Conservation (phyloP, 1,284 basidiomycete genomes). For the Naganishia liquefaciens region DNA sequence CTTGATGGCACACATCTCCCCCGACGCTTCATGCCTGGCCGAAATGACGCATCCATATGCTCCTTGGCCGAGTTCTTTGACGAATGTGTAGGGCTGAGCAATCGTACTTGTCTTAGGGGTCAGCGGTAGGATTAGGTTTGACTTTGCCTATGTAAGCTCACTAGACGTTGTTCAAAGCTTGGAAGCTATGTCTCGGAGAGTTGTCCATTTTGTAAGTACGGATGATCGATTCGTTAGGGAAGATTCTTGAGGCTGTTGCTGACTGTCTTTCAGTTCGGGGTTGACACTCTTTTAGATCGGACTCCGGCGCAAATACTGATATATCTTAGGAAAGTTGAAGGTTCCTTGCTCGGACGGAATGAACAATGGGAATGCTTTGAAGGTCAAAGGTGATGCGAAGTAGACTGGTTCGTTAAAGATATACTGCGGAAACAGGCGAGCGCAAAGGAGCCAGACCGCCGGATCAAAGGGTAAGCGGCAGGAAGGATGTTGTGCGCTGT, state of each 20-base stretch:
- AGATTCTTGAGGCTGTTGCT: background rate
- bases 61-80: conserved; percentile 93
- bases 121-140: conserved; percentile 1
- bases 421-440: conserved; percentile 12
- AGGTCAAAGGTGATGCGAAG: conserved; percentile 1
- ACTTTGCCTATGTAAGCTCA: conserved; percentile 35
- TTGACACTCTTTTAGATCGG: background rate
- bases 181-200: conserved; percentile 51
- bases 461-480: conserved; percentile 13
- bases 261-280: background rate
- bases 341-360: conserved; percentile 2
- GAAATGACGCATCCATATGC: conserved; percentile 88
- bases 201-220: conserved; percentile 45
- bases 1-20: conserved; percentile 91
- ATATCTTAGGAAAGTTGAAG: background rate
- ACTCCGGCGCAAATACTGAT: background rate
- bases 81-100: conserved; percentile 86
- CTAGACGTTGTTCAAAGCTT: conserved; percentile 53
- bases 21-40: conserved; percentile 76
- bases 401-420: background rate
- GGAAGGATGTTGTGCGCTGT: background rate
- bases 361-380: conserved; percentile 11
- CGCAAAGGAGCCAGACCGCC: background rate
- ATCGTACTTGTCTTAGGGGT: conserved; percentile 60
- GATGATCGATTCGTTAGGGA: background rate